These are phyloP conservation scores for Calocybe gambosa DNA, from an alignment of 1,284 basidiomycete genomes.

Conservation along the genomic window DNA sequence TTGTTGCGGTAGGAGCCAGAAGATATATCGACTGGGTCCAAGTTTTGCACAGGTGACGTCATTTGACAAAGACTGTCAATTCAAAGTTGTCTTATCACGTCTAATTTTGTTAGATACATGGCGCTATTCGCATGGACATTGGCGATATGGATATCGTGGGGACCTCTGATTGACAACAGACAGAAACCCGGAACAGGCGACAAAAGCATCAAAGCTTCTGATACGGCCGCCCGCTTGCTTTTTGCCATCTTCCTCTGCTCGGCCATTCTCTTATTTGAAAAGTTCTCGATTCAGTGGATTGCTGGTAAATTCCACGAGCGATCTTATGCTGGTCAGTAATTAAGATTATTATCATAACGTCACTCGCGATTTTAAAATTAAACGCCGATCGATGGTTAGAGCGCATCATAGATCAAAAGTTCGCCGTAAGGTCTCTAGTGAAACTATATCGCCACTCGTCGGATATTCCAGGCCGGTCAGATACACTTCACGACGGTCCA, in stretches of 20 bases:
- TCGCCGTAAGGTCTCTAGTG: constrained; percentile 68
- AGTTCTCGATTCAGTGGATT: constrained; percentile 84
- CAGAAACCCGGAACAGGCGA: constrained; percentile 26
- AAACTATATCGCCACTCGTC: constrained; percentile 75
- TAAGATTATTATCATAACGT: neutral
- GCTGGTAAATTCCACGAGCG: constrained; percentile 83
- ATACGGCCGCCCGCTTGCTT: constrained; percentile 56
- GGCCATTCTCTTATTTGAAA: constrained; percentile 74
- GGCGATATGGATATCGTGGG: constrained; percentile 62
- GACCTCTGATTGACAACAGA: constrained; percentile 54
- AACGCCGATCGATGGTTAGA: constrained; percentile 34
- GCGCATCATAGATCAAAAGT: constrained; percentile 80
- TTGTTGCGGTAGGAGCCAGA: constrained; percentile 63
- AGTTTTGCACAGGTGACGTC: constrained; percentile 49
- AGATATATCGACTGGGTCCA: constrained; percentile 76
- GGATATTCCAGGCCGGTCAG: constrained; percentile 63
- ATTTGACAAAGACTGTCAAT: neutral
- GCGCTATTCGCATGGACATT: constrained; percentile 74
- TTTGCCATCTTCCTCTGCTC: constrained; percentile 76
- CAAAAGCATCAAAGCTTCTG: constrained; percentile 33
- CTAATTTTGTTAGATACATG: constrained; percentile 43
- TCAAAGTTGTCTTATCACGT: neutral
- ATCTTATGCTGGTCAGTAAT: constrained; percentile 66
- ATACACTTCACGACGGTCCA: constrained; percentile 45
- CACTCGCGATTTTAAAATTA: neutral